phyloP scores from a whole-genome alignment of 2,329 filamentous ascomycete species.

The Fusarium bactridioides region DNA sequence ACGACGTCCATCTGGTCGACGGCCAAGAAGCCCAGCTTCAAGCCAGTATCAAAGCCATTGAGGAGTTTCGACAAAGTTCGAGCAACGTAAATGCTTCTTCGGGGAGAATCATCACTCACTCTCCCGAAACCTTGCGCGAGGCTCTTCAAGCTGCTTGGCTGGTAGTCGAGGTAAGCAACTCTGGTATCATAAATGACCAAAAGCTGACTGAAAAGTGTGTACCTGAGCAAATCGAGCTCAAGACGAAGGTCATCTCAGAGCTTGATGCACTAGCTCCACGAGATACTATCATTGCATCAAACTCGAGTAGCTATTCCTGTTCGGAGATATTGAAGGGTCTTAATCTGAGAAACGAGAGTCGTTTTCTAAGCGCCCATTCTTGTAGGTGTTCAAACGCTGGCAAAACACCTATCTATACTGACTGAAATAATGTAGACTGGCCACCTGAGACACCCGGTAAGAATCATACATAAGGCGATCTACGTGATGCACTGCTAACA shows the following conservation, averaged over 20 bases:
- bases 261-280: slow-evolving; percentile 48
- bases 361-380: slow-evolving; percentile 54
- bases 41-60: slow-evolving; percentile 40
- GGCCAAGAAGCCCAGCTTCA: slow-evolving; percentile 37
- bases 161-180: slow-evolving; percentile 38
- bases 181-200: fast-evolving
- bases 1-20: slow-evolving; percentile 43
- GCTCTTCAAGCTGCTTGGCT: slow-evolving; percentile 40
- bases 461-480: fast-evolving
- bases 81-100: neutral
- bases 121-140: slow-evolving; percentile 13
- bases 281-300: slow-evolving; percentile 53
- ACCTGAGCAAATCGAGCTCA: slow-evolving; percentile 53
- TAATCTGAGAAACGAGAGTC: slow-evolving; percentile 43
- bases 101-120: slow-evolving; percentile 37
- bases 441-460: slow-evolving; percentile 44
- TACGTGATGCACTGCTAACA: neutral
- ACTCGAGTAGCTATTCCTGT: slow-evolving; percentile 57
- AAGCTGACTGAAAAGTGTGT: slow-evolving; percentile 48
- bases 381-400: slow-evolving; percentile 41
- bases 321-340: slow-evolving; percentile 52
- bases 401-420: neutral
- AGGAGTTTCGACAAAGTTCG: slow-evolving; percentile 29
- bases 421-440: slow-evolving; percentile 36
- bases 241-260: slow-evolving; percentile 49